A percentile compares a stretch with the other conserved stretches of the same genome.
These are phyloP conservation scores for Petrea volubilis DNA, from an alignment of 257 asterid species.

Conservation along the genomic window DNA sequence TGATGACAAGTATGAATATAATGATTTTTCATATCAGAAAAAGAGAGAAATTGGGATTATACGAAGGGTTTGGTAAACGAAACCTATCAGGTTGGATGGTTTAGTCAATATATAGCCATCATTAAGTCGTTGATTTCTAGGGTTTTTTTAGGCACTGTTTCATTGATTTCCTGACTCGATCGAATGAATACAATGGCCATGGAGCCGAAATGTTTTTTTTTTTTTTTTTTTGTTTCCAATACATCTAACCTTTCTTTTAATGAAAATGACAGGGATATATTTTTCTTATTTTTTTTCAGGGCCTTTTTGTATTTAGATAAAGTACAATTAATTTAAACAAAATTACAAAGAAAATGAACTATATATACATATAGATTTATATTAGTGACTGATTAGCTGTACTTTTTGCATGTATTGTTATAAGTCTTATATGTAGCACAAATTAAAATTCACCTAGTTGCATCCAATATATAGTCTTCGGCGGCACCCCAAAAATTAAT, in stretches of 20 bases:
- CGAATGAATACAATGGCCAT: background rate
- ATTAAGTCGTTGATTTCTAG: slow-evolving; percentile 33
- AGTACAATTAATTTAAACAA: too few relatives aligned
- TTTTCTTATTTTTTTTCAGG: background rate
- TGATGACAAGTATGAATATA: background rate
- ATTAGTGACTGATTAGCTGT: too few relatives aligned
- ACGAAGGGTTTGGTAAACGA: slow-evolving; percentile 32
- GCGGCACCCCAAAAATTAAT: too few relatives aligned
- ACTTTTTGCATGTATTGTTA: too few relatives aligned
- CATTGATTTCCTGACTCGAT: background rate
- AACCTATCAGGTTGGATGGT: slow-evolving; percentile 25
- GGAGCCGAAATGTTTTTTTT: background rate
- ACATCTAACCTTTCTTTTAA: too few relatives aligned
- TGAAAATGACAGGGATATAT: too few relatives aligned
- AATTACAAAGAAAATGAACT: too few relatives aligned
- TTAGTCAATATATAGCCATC: slow-evolving; percentile 27
- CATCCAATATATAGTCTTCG: too few relatives aligned
- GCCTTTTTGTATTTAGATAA: background rate
- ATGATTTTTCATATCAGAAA: background rate
- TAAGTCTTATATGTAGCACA: too few relatives aligned
- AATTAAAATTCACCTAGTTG: too few relatives aligned
- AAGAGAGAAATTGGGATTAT: background rate
- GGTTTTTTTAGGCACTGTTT: slow-evolving; percentile 28
- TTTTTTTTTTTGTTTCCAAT: too few relatives aligned
- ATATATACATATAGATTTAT: too few relatives aligned